A percentile compares a stretch with the other conserved stretches of the same genome.
Conservation (phyloP, 2,329 filamentous ascomycete species). For the Metarhizium album region DNA sequence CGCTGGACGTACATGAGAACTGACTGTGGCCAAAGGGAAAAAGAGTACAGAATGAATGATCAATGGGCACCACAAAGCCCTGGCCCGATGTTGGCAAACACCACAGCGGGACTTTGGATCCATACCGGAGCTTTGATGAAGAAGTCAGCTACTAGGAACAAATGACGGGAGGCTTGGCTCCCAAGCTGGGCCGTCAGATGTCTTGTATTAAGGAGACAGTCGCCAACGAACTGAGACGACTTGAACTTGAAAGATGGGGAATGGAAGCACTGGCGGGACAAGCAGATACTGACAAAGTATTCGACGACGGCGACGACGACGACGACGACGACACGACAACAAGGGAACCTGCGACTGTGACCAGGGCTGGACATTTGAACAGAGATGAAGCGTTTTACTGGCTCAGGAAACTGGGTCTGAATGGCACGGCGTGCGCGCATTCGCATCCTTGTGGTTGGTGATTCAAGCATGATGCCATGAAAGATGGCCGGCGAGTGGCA, state of each 20-base stretch:
- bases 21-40: too few relatives aligned
- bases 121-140: neutral
- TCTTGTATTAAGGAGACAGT: neutral
- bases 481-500: too few relatives aligned
- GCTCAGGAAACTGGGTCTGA: neutral
- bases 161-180: conserved; percentile 1
- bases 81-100: neutral
- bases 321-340: too few relatives aligned
- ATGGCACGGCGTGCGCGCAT: neutral
- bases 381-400: neutral
- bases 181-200: conserved; percentile 1
- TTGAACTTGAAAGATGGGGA: neutral
- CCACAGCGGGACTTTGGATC: neutral
- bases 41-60: too few relatives aligned
- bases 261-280: neutral
- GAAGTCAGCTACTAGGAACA: conserved; percentile 3
- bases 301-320: too few relatives aligned
- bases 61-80: too few relatives aligned
- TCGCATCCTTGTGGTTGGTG: neutral
- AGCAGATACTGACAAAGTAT: too few relatives aligned
- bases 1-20: too few relatives aligned
- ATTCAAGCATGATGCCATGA: neutral
- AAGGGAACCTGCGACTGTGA: neutral
- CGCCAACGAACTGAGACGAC: neutral
- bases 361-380: neutral